phyloP scores from a whole-genome alignment of 1,284 basidiomycete genomes.

The Hymenochaete sp. region DNA sequence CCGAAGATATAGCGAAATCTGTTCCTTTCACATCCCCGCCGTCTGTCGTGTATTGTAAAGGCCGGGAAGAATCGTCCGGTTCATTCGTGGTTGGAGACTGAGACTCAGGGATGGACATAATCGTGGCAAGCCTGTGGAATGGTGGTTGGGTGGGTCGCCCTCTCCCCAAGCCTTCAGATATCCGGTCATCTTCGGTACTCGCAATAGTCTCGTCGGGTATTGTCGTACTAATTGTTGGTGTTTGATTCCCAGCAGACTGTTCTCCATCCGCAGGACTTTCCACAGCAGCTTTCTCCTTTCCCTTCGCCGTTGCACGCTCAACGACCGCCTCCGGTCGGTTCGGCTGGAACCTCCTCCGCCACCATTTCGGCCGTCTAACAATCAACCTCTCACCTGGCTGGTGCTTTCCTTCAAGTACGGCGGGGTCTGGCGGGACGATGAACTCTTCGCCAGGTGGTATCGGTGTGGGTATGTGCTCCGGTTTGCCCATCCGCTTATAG shows the following conservation, averaged over 20 bases:
- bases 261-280: not conserved
- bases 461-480: conserved; percentile 23
- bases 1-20: too few species aligned
- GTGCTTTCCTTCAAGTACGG: conserved; percentile 41
- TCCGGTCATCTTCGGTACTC: too few species aligned
- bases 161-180: too few species aligned
- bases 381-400: conserved; percentile 37
- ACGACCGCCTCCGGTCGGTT: too few species aligned
- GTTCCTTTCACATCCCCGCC: too few species aligned
- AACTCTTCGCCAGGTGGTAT: conserved; percentile 25
- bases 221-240: too few species aligned
- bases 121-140: conserved; percentile 11
- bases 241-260: not conserved
- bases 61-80: too few species aligned
- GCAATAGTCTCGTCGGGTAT: too few species aligned
- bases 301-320: conserved; percentile 25
- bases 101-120: conserved; percentile 3
- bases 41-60: too few species aligned
- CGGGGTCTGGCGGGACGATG: conserved; percentile 60
- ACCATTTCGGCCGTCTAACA: conserved; percentile 18
- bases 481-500: conserved; percentile 15
- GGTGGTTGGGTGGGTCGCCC: not conserved
- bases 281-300: conserved; percentile 4
- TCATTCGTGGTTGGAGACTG: not conserved
- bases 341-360: conserved; percentile 13